Evolutionary conservation across 2,329 filamentous ascomycete species (phyloP), one percentile per base, ranked within the genome.

Genomic region (Sporothrix sp.): DNA sequence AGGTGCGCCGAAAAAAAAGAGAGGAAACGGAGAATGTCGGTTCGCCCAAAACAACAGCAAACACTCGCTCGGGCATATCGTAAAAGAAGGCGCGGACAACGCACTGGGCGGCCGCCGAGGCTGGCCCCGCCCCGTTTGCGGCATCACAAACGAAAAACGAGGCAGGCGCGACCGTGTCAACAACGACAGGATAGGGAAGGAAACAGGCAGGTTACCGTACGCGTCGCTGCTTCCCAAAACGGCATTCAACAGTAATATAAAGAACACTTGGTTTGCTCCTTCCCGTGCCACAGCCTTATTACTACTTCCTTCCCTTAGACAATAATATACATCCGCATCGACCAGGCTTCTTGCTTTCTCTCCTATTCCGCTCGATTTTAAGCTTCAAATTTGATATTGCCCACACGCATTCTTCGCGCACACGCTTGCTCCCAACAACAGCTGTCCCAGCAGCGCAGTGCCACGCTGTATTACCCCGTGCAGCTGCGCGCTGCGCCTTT

Each of bases 151-250:
- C 10, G 25, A 42, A 18, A 30, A 36, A 38, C 6, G 25, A 39
- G 45, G 35, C 45, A 48, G 45, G 35, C 38, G 44, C 30, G 40
- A 35, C 42, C 7, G 28, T 4, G 18, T 25, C 3, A 21, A 35
- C 32, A 38, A 11, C 25, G 13, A 20, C 27, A 18, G 4, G 16
- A 13, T 16, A 48, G 46, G 44, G 32, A 40, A 48, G 46, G 46
- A 32, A 23, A n/a, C n/a, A n/a, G n/a, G n/a, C 46, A 40, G 40
- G 33, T 20, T 25, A 18, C 30, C 28, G 7, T 10, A 21, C 8
- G 28, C 37, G 13, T 35, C 37, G 37, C 30, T 42, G 30, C 47
- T 27, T 35, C 47, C 28, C 45, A 38, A 38, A 48, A 14, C 45
- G 35, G 39, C 25, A 37, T 6, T n/a, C n/a, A n/a, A n/a, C n/a